Evolutionary conservation across 2,329 filamentous ascomycete species (phyloP).

Genomic region (Aspergillus amoenus): DNA sequence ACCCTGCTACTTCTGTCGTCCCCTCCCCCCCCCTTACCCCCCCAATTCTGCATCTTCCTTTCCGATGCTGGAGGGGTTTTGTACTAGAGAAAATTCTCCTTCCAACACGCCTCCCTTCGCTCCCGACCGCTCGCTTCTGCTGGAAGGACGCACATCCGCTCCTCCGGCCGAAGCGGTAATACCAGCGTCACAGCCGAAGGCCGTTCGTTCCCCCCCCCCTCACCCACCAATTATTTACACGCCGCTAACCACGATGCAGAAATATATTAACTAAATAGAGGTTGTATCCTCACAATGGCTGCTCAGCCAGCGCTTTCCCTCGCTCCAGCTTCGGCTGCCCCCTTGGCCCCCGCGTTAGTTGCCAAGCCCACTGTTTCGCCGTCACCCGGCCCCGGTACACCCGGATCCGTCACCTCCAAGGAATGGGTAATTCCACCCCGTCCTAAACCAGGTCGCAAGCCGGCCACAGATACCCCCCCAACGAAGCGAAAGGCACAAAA

Average conservation of each 20-base stretch:
- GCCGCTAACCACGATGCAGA: constrained; percentile 26
- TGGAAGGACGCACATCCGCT: constrained; percentile 35
- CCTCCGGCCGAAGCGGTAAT: constrained; percentile 32
- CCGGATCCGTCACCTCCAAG: constrained; percentile 67
- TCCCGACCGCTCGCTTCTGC: constrained; percentile 15
- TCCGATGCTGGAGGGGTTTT: not conserved
- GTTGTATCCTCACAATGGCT: constrained; percentile 25
- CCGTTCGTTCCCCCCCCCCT: constrained; percentile 16
- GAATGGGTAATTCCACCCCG: constrained; percentile 84
- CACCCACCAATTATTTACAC: constrained; percentile 16
- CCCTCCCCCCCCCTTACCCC: not conserved
- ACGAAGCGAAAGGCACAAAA: constrained; percentile 96
- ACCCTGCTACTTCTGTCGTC: constrained; percentile 6
- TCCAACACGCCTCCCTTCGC: constrained; percentile 2
- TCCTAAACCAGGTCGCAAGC: constrained; percentile 89
- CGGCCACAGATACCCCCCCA: constrained; percentile 85
- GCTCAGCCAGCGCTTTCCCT: constrained; percentile 35
- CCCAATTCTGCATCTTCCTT: not conserved
- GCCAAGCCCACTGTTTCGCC: constrained; percentile 40
- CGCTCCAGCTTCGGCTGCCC: constrained; percentile 39
- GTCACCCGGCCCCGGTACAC: constrained; percentile 38
- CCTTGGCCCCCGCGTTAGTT: constrained; percentile 39
- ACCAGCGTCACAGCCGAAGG: constrained; percentile 18
- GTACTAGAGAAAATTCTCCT: not conserved
- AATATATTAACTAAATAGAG: constrained; percentile 14